Conservation (phyloP, 2,329 filamentous ascomycete species). For the Exophiala sideris region DNA sequence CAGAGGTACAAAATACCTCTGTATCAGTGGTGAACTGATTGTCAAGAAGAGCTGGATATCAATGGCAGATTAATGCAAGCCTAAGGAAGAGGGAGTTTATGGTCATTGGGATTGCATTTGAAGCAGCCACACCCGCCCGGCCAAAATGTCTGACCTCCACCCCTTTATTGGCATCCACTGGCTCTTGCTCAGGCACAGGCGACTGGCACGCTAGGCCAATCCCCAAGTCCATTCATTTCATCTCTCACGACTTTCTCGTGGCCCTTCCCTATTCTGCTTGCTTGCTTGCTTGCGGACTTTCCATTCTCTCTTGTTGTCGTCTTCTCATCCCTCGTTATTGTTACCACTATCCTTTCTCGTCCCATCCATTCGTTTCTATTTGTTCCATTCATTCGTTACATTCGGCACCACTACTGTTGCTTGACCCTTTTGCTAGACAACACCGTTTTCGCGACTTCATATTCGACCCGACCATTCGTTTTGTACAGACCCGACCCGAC, state of each 20-base stretch:
- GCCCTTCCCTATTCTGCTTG: background rate
- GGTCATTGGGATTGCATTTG: no score
- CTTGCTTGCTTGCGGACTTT: background rate
- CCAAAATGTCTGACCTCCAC: no score
- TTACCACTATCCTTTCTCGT: constrained; percentile 25
- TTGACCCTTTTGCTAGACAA: constrained; percentile 27
- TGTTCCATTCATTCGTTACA: constrained; percentile 24
- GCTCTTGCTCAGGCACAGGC: no score
- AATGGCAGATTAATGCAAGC: no score
- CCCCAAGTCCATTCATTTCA: background rate
- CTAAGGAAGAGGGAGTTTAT: no score
- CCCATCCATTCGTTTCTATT: constrained; percentile 27
- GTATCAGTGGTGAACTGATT: no score
- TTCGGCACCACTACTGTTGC: constrained; percentile 16
- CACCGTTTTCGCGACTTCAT: constrained; percentile 30
- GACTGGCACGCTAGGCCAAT: background rate
- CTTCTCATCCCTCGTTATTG: background rate
- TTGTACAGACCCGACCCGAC: constrained; percentile 10
- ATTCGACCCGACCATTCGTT: constrained; percentile 29
- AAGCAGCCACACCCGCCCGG: no score
- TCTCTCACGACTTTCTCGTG: constrained; percentile 1
- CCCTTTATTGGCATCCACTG: no score
- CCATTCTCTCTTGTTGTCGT: background rate
- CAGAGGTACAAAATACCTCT: no score
- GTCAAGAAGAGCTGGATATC: no score